Base-by-base conservation (phyloP, 2,329 filamentous ascomycete species). In the Trichoderma sp. region DNA sequence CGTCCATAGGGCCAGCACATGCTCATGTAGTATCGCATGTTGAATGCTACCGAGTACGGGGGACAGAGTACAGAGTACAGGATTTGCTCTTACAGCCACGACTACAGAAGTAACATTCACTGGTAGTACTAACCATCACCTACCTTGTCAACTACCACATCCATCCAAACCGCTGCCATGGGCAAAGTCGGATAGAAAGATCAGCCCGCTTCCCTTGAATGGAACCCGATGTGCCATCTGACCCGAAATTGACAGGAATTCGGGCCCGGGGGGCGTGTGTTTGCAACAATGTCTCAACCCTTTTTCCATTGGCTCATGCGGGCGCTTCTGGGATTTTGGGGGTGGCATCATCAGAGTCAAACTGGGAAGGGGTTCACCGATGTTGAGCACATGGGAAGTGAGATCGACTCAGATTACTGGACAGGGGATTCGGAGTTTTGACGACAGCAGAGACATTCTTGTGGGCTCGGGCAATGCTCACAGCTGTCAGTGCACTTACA, bases 321-420 rank as follows among this genome's bases (percentile, higher is more conserved):
- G 33, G 33, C 35, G 52, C 53, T 65, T 65, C 37, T 35, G 29
- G 11, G 35, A 66, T 43, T 43, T 43, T 43, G 58, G 63, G 63
- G 40, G 63, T 58, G 63, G 21, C 27, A 37, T 66, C 63, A 58
- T 24, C 56, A 27, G 63, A 58, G 21, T 58, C 63, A 66, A 24
- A 35, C 33, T 49, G 29, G 37, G 21, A 60, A 58, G 31, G 55
- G 55, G 40, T 24, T 52, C 37, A 24, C 63, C 63, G 63, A 66
- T 66, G 52, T 57, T 63, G 59, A 56, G 64, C 71, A 71, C 70
- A 72, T 71, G 70, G 63, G 59, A 72, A 72, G 70, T 71, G 58
- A 72, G 71, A 72, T 72, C 69, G 70, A 71, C 69, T 69, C 69
- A 72, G 71, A 72, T 71, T 65, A 55, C 49, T 59, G 53, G 60